Evolutionary conservation across 1,139 yeast species (phyloP).

Genomic region (Saccharomyces hybrid): DNA sequence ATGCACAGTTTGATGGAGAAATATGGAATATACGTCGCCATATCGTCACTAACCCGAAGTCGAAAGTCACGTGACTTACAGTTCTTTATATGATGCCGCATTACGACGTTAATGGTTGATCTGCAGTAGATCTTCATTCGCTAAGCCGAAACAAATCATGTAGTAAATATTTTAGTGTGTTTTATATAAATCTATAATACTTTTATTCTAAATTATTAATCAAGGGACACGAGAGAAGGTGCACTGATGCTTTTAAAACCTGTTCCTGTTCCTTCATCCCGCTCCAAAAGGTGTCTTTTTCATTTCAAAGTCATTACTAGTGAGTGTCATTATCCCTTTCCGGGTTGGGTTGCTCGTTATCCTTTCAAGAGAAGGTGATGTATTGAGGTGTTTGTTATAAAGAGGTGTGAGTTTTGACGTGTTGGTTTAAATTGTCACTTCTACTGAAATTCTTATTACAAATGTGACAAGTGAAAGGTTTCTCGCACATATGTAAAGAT

Average conservation of each 20-base stretch:
- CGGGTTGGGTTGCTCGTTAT: not conserved
- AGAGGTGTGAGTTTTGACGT: constrained; percentile 52
- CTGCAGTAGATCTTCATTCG: not conserved
- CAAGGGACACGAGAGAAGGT: not conserved
- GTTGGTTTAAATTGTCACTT: constrained; percentile 67
- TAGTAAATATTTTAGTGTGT: not conserved
- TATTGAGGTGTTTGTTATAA: not conserved
- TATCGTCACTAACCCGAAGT: not conserved
- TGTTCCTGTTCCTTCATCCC: not conserved
- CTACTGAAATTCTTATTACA: constrained; percentile 68
- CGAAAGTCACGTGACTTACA: not conserved
- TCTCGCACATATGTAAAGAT: constrained; percentile 62
- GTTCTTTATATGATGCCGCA: not conserved
- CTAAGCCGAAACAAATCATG: not conserved
- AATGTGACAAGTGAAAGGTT: constrained; percentile 62
- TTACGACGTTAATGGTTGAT: too few relatives aligned
- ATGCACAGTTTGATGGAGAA: too few relatives aligned
- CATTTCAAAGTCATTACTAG: not conserved
- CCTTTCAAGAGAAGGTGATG: too few relatives aligned
- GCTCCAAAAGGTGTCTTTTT: not conserved
- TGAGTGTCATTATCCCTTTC: not conserved
- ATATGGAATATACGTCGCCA: too few relatives aligned
- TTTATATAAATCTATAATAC: not conserved
- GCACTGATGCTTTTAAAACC: not conserved
- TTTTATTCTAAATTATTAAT: not conserved